Percentiles rank a stretch among this genome's conserved stretches.
phyloP scores from a whole-genome alignment of 345 rosid genomes.

The Eucalyptus guilfoylei region DNA sequence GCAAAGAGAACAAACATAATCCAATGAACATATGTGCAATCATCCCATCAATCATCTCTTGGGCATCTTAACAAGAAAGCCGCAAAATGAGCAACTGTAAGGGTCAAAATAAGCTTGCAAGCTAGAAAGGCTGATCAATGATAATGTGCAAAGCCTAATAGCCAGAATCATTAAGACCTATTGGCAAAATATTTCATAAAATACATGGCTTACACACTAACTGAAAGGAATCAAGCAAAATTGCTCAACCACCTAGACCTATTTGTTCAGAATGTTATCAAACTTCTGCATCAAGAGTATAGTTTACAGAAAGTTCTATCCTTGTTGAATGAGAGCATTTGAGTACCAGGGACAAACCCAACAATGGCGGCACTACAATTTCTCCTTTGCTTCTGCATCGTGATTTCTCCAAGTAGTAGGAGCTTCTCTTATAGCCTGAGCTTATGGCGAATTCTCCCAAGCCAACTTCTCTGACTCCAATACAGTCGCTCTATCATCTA shows the following conservation, averaged over 20 bases:
- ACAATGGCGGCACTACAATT: not conserved
- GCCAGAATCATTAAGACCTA: not conserved
- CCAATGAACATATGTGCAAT: no score
- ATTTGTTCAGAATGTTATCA: not conserved
- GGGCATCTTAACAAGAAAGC: no score
- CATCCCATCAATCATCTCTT: no score
- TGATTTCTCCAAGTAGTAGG: constrained; percentile 75
- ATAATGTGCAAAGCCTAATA: not conserved
- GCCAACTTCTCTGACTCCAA: constrained; percentile 70
- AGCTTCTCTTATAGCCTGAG: constrained; percentile 60
- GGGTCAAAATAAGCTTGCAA: not conserved
- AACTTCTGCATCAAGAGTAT: not conserved
- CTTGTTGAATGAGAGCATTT: not conserved
- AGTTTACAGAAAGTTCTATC: not conserved
- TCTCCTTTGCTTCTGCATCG: constrained; percentile 15
- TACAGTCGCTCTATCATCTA: constrained; percentile 53
- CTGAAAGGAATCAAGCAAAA: not conserved
- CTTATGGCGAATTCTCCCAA: constrained; percentile 61
- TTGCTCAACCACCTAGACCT: not conserved
- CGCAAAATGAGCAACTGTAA: not conserved
- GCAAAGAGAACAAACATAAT: no score
- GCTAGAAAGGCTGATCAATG: not conserved
- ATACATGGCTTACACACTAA: not conserved
- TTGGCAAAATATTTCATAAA: not conserved
- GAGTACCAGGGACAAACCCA: not conserved